Base-by-base conservation (phyloP, 1,284 basidiomycete genomes). In the Exobasidium cylindrosporum region DNA sequence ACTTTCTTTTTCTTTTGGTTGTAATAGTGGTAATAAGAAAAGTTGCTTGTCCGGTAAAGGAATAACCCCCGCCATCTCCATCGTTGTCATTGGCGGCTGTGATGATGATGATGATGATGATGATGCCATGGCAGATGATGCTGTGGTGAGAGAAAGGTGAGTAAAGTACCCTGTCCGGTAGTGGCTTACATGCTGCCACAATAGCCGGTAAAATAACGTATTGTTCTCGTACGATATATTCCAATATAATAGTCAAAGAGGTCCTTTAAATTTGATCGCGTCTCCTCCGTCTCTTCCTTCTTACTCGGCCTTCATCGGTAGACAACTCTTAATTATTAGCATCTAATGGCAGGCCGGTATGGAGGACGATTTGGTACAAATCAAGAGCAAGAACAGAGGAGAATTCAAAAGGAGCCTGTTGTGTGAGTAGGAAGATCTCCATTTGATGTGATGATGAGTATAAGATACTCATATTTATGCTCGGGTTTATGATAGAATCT, bases 381-480 rank as follows among this genome's bases (percentile, higher is more conserved):
- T 44, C n/a, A 30, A 35, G 53, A 55, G 21, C n/a, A 44, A 26
- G 53, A 55, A 44, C 32, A 35, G 53, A n/a, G 53, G 17, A 26
- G 53, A 14, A 30, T 55, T 6, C 53, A 55, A 32, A 55, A 31
- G 29, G 53, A 55, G 30, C 53, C 53, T 17, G 40, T 55, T 14
- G 53, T 31, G 53, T 55, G 53, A 55, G 53, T 55, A 50, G 47
- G n/a, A 50, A 47, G 21, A 47, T 6, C 10, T 24, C 7, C 7
- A 26, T 10, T 11, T 47, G 6, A 13, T 47, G 7, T 14, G 46
- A 47, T 47, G 23, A 47, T 47, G 7, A 47, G 7, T 14, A 24
- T 47, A 43, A 17, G 4, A 45, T 45, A 45, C 43, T 45, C 17
- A 45, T n/a, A n/a, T n/a, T n/a, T n/a, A 45, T 3, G 4, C 3